Evolutionary conservation across 2,329 filamentous ascomycete species (phyloP), one percentile per base, ranked within the genome.

Genomic region (Endothia cerciana): DNA sequence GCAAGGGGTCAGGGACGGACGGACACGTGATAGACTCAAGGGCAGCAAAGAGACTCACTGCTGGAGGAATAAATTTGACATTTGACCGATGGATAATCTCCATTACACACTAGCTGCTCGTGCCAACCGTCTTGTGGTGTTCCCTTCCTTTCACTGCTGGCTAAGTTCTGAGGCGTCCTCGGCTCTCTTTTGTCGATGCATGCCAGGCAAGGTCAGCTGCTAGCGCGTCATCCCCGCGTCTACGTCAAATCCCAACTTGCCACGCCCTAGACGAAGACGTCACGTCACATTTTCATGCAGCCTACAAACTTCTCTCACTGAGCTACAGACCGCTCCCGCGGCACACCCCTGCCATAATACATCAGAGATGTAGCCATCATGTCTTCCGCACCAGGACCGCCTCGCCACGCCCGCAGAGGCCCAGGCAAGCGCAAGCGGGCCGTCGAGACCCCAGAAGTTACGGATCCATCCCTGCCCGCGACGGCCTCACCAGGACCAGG

Each of bases 111-210:
- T 36, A 36, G 6, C 2, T 28, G 22, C 13, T 11, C 13, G 4
- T 47, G n/a, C 4, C 19, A 28, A 47, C 38, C 10, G 33, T 36
- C 33, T 25, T 6, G 41, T 45, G 40, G 17, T 2, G 33, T 25
- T 28, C 38, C 11, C 15, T 53, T 13, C 49, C 13, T 25, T 36
- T 30, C 11, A 36, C 15, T 38, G n/a, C 22, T 25, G 11, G 15
- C 28, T 62, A 17, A 7, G 33, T 30, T 80, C 25, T 15, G n/a
- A 53, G 41, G n/a, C 56, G n/a, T 22, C 30, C 15, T 56, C 13
- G 25, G 28, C 10, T 25, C 19, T 49, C 59, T 60, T 64, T 62
- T 15, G 56, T 59, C 30, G 28, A 2, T 15, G 2, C 33, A 49
- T 43, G 41, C 41, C n/a, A 40, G 13, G 11, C 10, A 5, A 38